Evolutionary conservation across 352 stramenopile genomes (phyloP), one percentile per base, ranked within the genome.

Genomic region (Phytophthora capsici): DNA sequence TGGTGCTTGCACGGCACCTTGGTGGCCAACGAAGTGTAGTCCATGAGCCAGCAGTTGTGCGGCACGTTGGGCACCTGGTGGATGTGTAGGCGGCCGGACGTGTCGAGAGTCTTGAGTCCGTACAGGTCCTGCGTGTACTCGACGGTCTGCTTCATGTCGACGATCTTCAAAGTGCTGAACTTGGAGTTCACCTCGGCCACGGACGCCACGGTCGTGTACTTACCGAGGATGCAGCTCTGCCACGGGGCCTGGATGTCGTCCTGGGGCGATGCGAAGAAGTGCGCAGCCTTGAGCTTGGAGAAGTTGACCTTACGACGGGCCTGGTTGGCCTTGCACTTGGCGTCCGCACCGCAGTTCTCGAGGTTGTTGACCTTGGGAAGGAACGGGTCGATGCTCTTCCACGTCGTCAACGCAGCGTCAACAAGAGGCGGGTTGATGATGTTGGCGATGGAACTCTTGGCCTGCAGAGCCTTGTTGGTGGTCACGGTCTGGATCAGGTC

Each of bases 261-360:
- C 32, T 73, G 37, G 3, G 76, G 74, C 9, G 76, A 85, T 1
- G 74, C 69, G 47, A 88, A 84, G 68, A 83, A 84, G 63, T 86
- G 72, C 2, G 76, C 78, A 7, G 60, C 60, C 19, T 75, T 63
- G 28, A 84, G 57, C 48, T 72, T 78, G 17, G 62, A 46, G 37
- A 75, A 84, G 67, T 88, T 88, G 55, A 23, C 32, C 26, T 82
- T 79, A 25, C 76, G 79, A 10, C 74, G 67, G n/a, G 49, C 40
- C 23, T 85, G 65, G 19, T 71, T 38, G 4, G 40, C 44, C 2
- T 12, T 53, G 32, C 71, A 80, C 14, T 8, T 65, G 16, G 54
- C 50, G 20, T 76, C 51, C 0, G 22, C 9, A n/a, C 37, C 61
- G 12, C 59, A 75, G 22, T 48, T 6, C 34, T 62, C 50, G 7